phyloP scores from a whole-genome alignment of 2,329 filamentous ascomycete genomes.

The Rutstroemia sp. region DNA sequence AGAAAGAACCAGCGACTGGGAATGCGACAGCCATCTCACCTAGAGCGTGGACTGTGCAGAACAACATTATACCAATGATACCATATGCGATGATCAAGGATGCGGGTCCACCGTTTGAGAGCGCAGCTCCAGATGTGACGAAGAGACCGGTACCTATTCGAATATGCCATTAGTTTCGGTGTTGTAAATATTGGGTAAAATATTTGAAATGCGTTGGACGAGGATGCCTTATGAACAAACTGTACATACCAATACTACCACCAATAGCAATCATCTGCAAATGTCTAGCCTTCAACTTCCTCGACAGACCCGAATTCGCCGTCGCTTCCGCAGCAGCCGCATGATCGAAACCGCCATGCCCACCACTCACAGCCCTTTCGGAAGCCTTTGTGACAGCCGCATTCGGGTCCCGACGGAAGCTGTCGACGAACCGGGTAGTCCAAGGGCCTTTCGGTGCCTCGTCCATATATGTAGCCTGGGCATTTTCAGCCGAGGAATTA shows the following conservation, averaged over 20 bases:
- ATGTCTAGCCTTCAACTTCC: slow-evolving; percentile 44
- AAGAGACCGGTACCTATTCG: slow-evolving; percentile 44
- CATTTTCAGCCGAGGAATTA: too few species aligned
- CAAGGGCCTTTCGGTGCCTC: slow-evolving; percentile 14
- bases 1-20: slow-evolving; percentile 85
- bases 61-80: slow-evolving; percentile 47
- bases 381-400: slow-evolving; percentile 39
- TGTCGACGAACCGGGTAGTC: slow-evolving; percentile 21
- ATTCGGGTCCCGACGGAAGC: slow-evolving; percentile 26
- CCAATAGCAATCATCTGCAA: slow-evolving; percentile 52
- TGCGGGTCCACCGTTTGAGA: slow-evolving; percentile 30
- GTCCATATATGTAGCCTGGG: background rate
- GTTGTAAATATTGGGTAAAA: too few species aligned
- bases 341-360: slow-evolving; percentile 45
- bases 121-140: slow-evolving; percentile 27
- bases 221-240: background rate
- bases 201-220: background rate
- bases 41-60: slow-evolving; percentile 70
- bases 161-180: slow-evolving; percentile 36
- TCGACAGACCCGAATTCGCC: slow-evolving; percentile 64
- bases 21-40: slow-evolving; percentile 91
- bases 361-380: background rate
- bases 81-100: slow-evolving; percentile 26
- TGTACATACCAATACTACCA: slow-evolving; percentile 19
- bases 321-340: slow-evolving; percentile 55